phyloP scores from a whole-genome alignment of 1,284 basidiomycete species.

The Coriolopsis trogii region DNA sequence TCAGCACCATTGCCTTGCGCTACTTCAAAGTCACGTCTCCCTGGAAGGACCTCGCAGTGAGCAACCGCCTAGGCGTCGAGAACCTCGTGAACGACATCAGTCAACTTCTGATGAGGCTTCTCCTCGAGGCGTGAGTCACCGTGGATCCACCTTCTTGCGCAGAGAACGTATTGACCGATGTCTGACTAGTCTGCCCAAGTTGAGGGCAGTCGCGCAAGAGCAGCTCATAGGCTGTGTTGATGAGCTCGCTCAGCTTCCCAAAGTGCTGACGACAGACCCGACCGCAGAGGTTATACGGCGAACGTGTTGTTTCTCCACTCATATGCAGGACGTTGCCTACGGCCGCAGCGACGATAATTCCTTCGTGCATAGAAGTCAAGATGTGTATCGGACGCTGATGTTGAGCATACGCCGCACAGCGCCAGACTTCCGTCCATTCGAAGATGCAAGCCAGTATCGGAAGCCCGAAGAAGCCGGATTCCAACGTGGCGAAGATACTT shows the following conservation, averaged over 20 bases:
- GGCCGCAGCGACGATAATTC: conserved; percentile 38
- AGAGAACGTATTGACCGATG: no score
- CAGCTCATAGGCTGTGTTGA: conserved; percentile 39
- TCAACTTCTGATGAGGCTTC: conserved; percentile 49
- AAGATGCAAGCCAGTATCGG: neutral
- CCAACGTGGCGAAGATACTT: conserved; percentile 34
- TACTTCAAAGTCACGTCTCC: conserved; percentile 52
- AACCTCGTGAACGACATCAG: conserved; percentile 57
- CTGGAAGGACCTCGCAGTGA: conserved; percentile 46
- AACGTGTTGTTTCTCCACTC: conserved; percentile 46
- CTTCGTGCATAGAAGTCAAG: conserved; percentile 39
- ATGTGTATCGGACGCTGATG: conserved; percentile 37
- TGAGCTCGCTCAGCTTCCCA: conserved; percentile 45
- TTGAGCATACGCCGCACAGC: conserved; percentile 39
- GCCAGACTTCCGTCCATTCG: conserved; percentile 40
- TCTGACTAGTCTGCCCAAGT: conserved; percentile 43
- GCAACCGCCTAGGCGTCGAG: conserved; percentile 52
- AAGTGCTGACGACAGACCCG: conserved; percentile 37
- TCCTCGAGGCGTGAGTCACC: conserved; percentile 56
- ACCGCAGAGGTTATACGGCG: conserved; percentile 46
- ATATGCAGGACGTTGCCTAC: conserved; percentile 38
- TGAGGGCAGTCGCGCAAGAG: conserved; percentile 43
- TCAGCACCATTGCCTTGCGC: conserved; percentile 38
- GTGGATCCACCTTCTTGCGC: no score
- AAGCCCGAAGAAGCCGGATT: conserved; percentile 1